Evolutionary conservation across 306 rosid species (phyloP), one percentile per base, ranked within the genome.

Genomic region (Psophocarpus tetragonolobus): DNA sequence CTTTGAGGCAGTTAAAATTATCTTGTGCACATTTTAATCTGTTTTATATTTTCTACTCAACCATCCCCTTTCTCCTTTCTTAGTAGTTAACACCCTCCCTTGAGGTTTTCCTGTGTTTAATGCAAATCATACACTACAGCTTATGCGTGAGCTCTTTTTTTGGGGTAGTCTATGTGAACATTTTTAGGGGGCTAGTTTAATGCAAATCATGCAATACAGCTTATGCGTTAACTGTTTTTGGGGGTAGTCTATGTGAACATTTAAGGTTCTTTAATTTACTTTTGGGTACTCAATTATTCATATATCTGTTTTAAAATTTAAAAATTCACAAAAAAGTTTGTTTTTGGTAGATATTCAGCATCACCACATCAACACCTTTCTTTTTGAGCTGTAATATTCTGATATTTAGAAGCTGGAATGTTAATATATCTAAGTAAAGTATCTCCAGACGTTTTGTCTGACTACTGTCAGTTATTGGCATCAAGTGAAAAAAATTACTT

Each of bases 1-100:
- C 71, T 82, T 50, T 54, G 47, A 63, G 48, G 15, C 5, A 27
- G 54, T 82, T 76, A 18, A 50, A 62, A 67, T 74, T 11, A 36
- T 71, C 41, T 13, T 36, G 15, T 17, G 70, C 38, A 24, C 57
- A 65, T 69, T 39, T 53, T 23, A 45, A 45, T 78, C 44, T 62
- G 17, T 39, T 36, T 32, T 62, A 4, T 50, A 12, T 35, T 26
- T 60, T 66, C 76, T 48, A 21, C 36, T 20, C 14, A 7, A 12
- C 13, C 50, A 10, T 32, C 15, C 62, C 30, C 3, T 47, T 79
- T 53, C 51, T 63, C 30, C 3, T 47, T 79, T 53, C 51, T 63
- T 12, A 17, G 29, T 61, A 60, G 39, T 74, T 18, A 2, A 23
- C 74, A 45, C 51, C 64, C 63, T 42, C 7, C 50, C 44, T 35